Percentiles rank a stretch among this genome's conserved stretches.
phyloP scores from a whole-genome alignment of 78 protist genomes.

The Dictyostelium capitatum region DNA sequence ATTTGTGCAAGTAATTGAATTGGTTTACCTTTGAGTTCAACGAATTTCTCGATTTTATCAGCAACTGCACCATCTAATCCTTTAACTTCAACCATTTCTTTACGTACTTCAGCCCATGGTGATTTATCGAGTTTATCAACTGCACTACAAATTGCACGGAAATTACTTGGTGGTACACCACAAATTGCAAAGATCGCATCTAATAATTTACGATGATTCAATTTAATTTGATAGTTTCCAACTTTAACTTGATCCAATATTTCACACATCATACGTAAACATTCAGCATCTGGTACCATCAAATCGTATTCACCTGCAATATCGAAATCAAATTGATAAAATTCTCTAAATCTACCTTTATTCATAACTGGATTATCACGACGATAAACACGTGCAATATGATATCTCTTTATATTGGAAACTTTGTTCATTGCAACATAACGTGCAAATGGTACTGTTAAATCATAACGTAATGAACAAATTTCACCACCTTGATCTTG shows the following conservation, averaged over 20 bases:
- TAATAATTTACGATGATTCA: conserved; percentile 92
- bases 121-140: conserved; percentile 97
- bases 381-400: conserved; percentile 96
- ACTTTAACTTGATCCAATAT: conserved; percentile 85
- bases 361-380: conserved; percentile 94
- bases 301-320: conserved; percentile 93
- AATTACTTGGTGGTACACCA: conserved; percentile 94
- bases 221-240: conserved; percentile 88
- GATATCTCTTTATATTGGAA: conserved; percentile 93
- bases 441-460: conserved; percentile 97
- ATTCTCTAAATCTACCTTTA: conserved; percentile 96
- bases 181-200: conserved; percentile 91
- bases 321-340: conserved; percentile 97
- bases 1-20: conserved; percentile 48
- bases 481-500: conserved; percentile 96
- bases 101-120: conserved; percentile 92
- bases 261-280: conserved; percentile 87
- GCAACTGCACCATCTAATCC: conserved; percentile 87
- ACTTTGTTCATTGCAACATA: conserved; percentile 92
- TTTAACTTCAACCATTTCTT: conserved; percentile 94
- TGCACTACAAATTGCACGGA: conserved; percentile 93
- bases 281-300: conserved; percentile 98
- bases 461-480: conserved; percentile 94
- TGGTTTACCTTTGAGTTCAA: conserved; percentile 75
- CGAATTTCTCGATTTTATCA: conserved; percentile 86